These are phyloP conservation scores for Chrysanthemum makinoi DNA, from an alignment of 129 eudicot species.

Conservation along the genomic window DNA sequence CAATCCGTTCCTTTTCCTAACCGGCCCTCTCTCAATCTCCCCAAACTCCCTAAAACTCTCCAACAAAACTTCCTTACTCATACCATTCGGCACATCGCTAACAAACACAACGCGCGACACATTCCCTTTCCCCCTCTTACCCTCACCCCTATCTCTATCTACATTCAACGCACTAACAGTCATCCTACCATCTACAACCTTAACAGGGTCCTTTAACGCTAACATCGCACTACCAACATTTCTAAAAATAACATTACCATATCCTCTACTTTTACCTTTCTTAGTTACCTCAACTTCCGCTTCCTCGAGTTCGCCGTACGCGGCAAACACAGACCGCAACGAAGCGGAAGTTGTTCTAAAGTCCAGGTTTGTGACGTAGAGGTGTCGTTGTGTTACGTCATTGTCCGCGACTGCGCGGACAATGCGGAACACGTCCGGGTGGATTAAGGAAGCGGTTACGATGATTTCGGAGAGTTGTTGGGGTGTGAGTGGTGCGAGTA, in stretches of 20 bases:
- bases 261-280: constrained; percentile 64
- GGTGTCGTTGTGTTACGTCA: constrained; percentile 53
- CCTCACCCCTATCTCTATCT: too few species aligned
- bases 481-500: constrained; percentile 49
- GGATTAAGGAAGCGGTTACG: constrained; percentile 41
- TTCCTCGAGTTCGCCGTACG: constrained; percentile 67
- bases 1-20: constrained; percentile 73
- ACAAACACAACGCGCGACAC: constrained; percentile 81
- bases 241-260: constrained; percentile 75
- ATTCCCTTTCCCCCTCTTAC: constrained; percentile 60
- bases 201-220: constrained; percentile 68
- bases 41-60: constrained; percentile 56
- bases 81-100: constrained; percentile 74
- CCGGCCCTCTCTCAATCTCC: constrained; percentile 84
- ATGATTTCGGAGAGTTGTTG: constrained; percentile 54
- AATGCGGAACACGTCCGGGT: constrained; percentile 55
- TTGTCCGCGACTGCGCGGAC: constrained; percentile 55
- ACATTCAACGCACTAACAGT: constrained; percentile 44
- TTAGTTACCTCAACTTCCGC: constrained; percentile 51
- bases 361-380: constrained; percentile 72
- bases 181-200: constrained; percentile 78
- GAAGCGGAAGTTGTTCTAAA: constrained; percentile 66
- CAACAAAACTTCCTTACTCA: constrained; percentile 56
- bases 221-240: constrained; percentile 66
- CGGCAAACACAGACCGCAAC: constrained; percentile 53